Evolutionary conservation across 1,284 basidiomycete genomes (phyloP).

Genomic region (Moesziomyces aphidis): DNA sequence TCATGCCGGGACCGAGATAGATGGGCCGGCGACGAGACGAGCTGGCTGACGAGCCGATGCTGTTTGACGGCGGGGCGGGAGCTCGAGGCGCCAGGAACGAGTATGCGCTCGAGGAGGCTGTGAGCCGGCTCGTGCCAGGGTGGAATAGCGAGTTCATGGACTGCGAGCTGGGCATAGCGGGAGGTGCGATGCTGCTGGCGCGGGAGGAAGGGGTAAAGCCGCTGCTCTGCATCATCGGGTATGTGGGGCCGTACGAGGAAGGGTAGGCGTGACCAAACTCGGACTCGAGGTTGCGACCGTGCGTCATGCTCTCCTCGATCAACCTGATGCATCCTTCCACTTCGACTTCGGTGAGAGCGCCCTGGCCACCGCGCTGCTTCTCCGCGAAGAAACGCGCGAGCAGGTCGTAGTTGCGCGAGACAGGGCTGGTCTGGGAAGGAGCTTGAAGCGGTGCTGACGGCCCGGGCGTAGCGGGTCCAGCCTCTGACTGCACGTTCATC

Average conservation of each 20-base stretch:
- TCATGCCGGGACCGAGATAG: constrained; percentile 50
- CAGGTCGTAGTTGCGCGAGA: constrained; percentile 57
- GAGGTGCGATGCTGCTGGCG: constrained; percentile 39
- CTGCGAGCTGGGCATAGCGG: constrained; percentile 29
- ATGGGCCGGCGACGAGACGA: constrained; percentile 30
- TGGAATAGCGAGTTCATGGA: constrained; percentile 40
- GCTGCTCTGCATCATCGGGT: constrained; percentile 4
- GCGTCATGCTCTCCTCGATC: constrained; percentile 54
- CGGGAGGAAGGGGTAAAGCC: constrained; percentile 24
- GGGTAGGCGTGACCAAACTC: constrained; percentile 16
- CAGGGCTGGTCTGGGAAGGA: constrained; percentile 36
- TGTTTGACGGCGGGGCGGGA: constrained; percentile 9
- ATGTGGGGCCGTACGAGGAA: constrained; percentile 8
- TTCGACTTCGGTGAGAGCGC: constrained; percentile 53
- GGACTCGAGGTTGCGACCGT: constrained; percentile 40
- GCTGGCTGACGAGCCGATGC: constrained; percentile 8
- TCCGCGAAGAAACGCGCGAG: constrained; percentile 58
- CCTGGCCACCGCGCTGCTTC: constrained; percentile 46
- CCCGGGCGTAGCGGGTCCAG: constrained; percentile 8
- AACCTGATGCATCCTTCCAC: constrained; percentile 53
- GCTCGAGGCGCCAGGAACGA: constrained; percentile 47
- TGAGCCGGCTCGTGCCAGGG: constrained; percentile 27
- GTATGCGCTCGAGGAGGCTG: constrained; percentile 32
- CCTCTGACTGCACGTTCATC: not conserved
- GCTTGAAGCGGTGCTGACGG: constrained; percentile 20